phyloP scores from a whole-genome alignment of 768 basidiomycete genomes.

The Rhodotorula babjevae region DNA sequence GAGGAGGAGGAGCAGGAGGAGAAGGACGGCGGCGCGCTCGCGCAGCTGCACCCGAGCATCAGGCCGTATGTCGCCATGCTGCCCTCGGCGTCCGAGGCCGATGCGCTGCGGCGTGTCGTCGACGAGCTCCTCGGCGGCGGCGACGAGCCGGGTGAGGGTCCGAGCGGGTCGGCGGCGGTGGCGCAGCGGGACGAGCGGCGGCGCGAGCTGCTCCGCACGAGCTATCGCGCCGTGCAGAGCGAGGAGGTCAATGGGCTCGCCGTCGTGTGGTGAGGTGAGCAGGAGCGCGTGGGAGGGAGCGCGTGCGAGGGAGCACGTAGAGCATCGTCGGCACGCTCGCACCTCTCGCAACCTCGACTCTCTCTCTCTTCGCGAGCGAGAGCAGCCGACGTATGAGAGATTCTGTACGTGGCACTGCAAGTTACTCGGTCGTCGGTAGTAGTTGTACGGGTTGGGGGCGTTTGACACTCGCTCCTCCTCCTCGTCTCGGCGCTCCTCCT shows the following conservation, averaged over 20 bases:
- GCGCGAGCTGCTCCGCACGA: slow-evolving; percentile 33
- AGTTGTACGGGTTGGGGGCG: too few species aligned
- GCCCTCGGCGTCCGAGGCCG: not conserved
- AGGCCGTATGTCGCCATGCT: slow-evolving; percentile 14
- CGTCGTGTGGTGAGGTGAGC: slow-evolving; percentile 39
- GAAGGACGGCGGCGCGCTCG: not conserved
- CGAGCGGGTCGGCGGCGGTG: too few species aligned
- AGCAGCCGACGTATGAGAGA: too few species aligned
- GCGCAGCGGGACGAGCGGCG: not conserved
- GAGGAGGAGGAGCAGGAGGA: not conserved
- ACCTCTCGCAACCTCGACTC: too few species aligned
- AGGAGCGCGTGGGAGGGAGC: too few species aligned
- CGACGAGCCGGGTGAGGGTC: not conserved
- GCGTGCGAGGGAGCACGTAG: too few species aligned
- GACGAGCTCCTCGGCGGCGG: slow-evolving; percentile 1
- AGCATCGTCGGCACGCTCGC: too few species aligned
- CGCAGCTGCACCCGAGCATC: slow-evolving; percentile 13
- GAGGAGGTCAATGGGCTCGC: slow-evolving; percentile 44
- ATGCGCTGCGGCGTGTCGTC: not conserved
- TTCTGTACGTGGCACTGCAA: too few species aligned
- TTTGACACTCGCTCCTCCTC: too few species aligned
- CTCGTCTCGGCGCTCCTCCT: too few species aligned
- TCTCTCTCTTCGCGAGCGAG: too few species aligned
- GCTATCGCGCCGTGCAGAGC: slow-evolving; percentile 40
- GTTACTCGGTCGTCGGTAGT: too few species aligned